phyloP scores from a whole-genome alignment of 306 rosid genomes.

The Morella rubra region DNA sequence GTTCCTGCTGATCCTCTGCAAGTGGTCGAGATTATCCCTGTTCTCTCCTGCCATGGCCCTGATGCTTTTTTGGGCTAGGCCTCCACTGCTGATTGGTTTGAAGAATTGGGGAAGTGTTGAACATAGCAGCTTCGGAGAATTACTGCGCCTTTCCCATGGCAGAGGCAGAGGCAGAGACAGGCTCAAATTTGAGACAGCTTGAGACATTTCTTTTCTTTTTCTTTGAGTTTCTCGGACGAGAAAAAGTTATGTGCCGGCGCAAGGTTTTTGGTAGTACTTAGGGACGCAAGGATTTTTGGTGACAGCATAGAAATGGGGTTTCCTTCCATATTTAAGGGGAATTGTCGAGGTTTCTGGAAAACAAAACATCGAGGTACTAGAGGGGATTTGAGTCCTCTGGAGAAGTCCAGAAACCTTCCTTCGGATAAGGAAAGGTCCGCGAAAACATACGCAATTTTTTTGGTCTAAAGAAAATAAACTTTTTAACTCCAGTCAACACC shows the following conservation, averaged over 20 bases:
- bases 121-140: background rate
- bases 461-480: too few relatives aligned
- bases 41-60: constrained; percentile 47
- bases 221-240: background rate
- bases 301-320: background rate
- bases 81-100: constrained; percentile 14
- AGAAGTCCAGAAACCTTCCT: constrained; percentile 22
- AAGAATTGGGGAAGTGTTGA: background rate
- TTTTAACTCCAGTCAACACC: too few relatives aligned
- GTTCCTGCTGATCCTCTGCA: constrained; percentile 36
- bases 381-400: constrained; percentile 28
- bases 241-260: too few relatives aligned
- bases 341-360: constrained; percentile 21
- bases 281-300: background rate
- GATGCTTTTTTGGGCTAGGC: constrained; percentile 3
- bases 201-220: constrained; percentile 30
- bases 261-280: background rate
- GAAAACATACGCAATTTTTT: too few relatives aligned
- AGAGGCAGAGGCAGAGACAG: constrained; percentile 21
- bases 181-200: constrained; percentile 33
- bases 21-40: constrained; percentile 53
- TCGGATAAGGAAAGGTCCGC: background rate
- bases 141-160: constrained; percentile 8
- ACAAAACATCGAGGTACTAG: background rate
- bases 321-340: constrained; percentile 2